Evolutionary conservation across 2,329 filamentous ascomycete species (phyloP).

Genomic region (Sporothrix pseudoabietina): DNA sequence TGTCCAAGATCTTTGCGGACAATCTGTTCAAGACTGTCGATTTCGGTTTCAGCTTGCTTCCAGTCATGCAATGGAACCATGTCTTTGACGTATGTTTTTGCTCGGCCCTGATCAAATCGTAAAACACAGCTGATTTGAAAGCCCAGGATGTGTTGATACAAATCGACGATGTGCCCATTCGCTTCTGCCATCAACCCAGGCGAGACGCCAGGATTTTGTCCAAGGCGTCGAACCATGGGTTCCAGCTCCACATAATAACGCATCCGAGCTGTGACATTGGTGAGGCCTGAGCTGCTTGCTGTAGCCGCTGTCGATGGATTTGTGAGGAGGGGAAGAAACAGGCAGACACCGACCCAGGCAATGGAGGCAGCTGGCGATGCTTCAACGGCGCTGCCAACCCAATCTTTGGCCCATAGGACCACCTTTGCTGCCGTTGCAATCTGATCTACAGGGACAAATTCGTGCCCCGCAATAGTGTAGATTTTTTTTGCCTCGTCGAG

Average conservation of each 20-base stretch:
- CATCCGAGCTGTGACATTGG: slow-evolving; percentile 42
- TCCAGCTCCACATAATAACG: slow-evolving; percentile 42
- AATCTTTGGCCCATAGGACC: slow-evolving; percentile 36
- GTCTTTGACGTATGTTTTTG: slow-evolving; percentile 32
- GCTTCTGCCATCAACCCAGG: slow-evolving; percentile 27
- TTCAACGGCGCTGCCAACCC: slow-evolving; percentile 39
- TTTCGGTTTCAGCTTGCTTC: slow-evolving; percentile 32
- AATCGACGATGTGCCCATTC: slow-evolving; percentile 34
- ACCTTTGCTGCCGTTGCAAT: slow-evolving; percentile 35
- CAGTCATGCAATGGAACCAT: slow-evolving; percentile 34
- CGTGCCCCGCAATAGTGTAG: slow-evolving; percentile 1
- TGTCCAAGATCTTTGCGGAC: slow-evolving; percentile 24
- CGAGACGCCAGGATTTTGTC: slow-evolving; percentile 22
- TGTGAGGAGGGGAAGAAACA: slow-evolving; percentile 44
- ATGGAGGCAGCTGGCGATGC: slow-evolving; percentile 41
- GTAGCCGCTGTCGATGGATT: slow-evolving; percentile 38
- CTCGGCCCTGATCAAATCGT: slow-evolving; percentile 38
- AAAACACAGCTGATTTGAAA: slow-evolving; percentile 44
- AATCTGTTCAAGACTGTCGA: slow-evolving; percentile 19
- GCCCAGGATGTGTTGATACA: slow-evolving; percentile 43
- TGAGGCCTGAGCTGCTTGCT: slow-evolving; percentile 37
- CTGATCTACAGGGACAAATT: slow-evolving; percentile 18
- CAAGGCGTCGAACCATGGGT: slow-evolving; percentile 33
- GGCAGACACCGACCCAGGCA: slow-evolving; percentile 43
- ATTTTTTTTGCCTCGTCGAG: neutral